Evolutionary conservation across 2,329 filamentous ascomycete species (phyloP), one percentile per base, ranked within the genome.

Genomic region (Capronia americana): DNA sequence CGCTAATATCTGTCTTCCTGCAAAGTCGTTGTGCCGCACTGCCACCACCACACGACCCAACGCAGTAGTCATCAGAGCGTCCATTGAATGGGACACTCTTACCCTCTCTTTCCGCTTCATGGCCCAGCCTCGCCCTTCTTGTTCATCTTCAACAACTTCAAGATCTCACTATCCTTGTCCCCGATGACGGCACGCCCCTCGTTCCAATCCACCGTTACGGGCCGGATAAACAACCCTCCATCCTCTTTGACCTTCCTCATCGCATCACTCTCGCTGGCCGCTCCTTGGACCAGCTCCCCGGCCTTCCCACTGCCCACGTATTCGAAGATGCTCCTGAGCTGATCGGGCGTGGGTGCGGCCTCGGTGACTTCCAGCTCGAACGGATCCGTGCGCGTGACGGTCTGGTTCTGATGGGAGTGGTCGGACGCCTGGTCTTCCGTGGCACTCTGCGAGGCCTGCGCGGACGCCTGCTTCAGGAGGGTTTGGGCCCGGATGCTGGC

Each of bases 191-290:
- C 94, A 77, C 88, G 91, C 70, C 93, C 95, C 77, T 94, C 93
- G 77, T 90, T 92, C 95, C 95, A 98, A 77, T 98, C 94, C 60
- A 98, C 94, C 65, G 95, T 92, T 77, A 97, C 80, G 28, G 94
- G 94, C 71, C 89, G 82, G 74, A 90, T 82, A 78, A 98, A 93
- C 73, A 79, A 87, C 32, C 87, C 84, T 1, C 81, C 80, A 78
- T 86, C 89, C 79, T 90, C 84, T 78, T 90, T 91, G 74, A 96
- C 88, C 79, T 87, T 90, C 79, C 86, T 90, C 75, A 97, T 72
- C 1, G 94, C 95, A 79, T 97, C 93, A 69, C 86, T 85, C 74
- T 90, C 86, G 69, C 88, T 87, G 26, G 79, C 85, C 4, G 95
- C 93, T 5, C 92, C 93, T 73, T 87, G 83, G 60, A 99, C 84